Evolutionary conservation across 768 basidiomycete species (phyloP).

Genomic region (Podaxis sp.): DNA sequence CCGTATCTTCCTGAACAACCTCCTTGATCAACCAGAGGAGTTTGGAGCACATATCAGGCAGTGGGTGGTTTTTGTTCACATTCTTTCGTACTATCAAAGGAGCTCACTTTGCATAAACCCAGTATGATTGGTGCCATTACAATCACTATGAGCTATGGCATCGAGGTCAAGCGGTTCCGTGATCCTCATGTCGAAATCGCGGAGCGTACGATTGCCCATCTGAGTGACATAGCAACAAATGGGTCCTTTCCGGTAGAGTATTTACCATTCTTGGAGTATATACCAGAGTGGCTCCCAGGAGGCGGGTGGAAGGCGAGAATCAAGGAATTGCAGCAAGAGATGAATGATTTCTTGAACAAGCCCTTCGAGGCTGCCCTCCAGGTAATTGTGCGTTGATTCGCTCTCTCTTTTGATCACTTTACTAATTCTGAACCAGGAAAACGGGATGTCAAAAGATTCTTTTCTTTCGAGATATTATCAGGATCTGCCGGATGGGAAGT

Average conservation of each 20-base stretch:
- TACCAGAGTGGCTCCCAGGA: conserved; percentile 51
- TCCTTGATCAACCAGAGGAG: conserved; percentile 23
- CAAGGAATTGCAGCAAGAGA: conserved; percentile 16
- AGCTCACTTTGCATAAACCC: conserved; percentile 1
- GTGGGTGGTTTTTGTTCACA: conserved; percentile 18
- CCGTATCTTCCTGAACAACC: conserved; percentile 22
- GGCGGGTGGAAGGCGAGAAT: conserved; percentile 41
- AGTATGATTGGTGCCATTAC: conserved; percentile 16
- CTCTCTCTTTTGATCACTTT: no score
- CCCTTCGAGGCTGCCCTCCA: conserved; percentile 23
- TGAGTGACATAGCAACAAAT: conserved; percentile 1
- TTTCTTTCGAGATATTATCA: conserved; percentile 18
- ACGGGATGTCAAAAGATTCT: conserved; percentile 17
- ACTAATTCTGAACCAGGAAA: conserved; percentile 10
- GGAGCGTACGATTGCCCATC: background rate
- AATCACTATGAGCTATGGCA: conserved; percentile 13
- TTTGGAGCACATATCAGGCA: conserved; percentile 26
- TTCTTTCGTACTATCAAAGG: background rate
- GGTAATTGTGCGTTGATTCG: conserved; percentile 18
- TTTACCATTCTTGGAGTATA: conserved; percentile 32
- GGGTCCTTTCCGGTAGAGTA: conserved; percentile 23
- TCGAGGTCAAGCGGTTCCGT: conserved; percentile 4
- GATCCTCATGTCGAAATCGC: conserved; percentile 12
- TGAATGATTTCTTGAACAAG: conserved; percentile 20
- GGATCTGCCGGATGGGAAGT: conserved; percentile 15